phyloP scores from a whole-genome alignment of 2,329 filamentous ascomycete genomes.

The Penicillium sp. region DNA sequence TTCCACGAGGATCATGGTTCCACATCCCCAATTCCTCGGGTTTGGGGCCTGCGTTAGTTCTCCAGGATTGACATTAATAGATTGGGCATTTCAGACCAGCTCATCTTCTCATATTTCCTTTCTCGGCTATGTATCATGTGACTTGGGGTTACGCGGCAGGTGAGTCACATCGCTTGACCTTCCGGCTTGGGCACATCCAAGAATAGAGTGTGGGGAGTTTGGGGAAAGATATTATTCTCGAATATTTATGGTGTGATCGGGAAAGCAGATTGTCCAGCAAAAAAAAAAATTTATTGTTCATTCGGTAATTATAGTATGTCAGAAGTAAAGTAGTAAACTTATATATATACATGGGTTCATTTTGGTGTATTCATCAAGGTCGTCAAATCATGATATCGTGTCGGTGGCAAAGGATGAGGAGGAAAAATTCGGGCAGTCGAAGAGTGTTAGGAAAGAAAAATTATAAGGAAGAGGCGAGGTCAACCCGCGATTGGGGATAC shows the following conservation, averaged over 20 bases:
- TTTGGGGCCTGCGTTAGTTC: slow-evolving; percentile 9
- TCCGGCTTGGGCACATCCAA: not conserved
- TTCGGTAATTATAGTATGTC: slow-evolving; percentile 5
- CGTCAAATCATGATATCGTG: slow-evolving; percentile 19
- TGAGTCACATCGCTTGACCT: slow-evolving; percentile 10
- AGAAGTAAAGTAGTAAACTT: not conserved
- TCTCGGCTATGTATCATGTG: not conserved
- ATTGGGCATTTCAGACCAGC: not conserved
- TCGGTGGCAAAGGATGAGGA: not conserved
- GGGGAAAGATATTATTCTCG: not conserved
- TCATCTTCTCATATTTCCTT: not conserved
- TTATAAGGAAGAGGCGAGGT: not conserved
- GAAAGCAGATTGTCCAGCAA: slow-evolving; percentile 3
- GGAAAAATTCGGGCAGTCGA: not conserved
- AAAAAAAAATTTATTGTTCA: not conserved
- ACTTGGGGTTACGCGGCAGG: slow-evolving; percentile 6
- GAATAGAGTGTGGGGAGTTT: slow-evolving; percentile 9
- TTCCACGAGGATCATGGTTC: slow-evolving; percentile 5
- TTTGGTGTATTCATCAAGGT: slow-evolving; percentile 16
- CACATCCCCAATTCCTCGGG: not conserved
- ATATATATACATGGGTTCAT: slow-evolving; percentile 12
- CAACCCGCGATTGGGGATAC: slow-evolving; percentile 7
- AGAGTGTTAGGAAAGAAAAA: not conserved
- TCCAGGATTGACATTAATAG: not conserved
- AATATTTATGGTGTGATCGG: not conserved